A percentile compares a stretch with the other conserved stretches of the same genome.
Conservation (phyloP, 2,329 filamentous ascomycete species). For the Sporothrix euskadiensis region DNA sequence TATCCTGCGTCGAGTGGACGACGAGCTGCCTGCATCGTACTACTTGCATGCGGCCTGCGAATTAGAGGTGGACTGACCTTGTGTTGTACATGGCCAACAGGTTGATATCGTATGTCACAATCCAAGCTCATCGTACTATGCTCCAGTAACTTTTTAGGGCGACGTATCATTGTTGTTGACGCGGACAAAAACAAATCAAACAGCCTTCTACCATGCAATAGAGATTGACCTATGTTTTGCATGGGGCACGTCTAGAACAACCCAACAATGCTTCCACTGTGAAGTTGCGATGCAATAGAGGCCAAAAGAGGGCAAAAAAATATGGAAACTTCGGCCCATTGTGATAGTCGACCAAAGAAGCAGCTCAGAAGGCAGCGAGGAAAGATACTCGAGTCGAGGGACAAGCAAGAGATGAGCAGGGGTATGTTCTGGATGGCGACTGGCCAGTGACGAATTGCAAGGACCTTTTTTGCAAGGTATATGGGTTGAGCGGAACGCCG, state of each 20-base stretch:
- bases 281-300: background rate
- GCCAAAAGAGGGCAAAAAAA: background rate
- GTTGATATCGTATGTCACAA: background rate
- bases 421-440: background rate
- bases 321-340: background rate
- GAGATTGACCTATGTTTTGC: background rate
- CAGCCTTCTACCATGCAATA: background rate
- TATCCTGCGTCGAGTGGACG: background rate
- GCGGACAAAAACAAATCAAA: background rate
- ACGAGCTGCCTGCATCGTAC: background rate
- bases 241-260: slow-evolving; percentile 5
- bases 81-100: background rate
- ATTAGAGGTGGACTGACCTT: background rate
- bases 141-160: background rate
- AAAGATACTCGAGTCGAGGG: background rate
- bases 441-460: slow-evolving; percentile 3
- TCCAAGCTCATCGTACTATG: background rate
- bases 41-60: background rate
- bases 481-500: background rate
- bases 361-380: slow-evolving; percentile 1
- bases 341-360: background rate
- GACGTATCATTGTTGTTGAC: background rate
- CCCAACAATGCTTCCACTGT: background rate
- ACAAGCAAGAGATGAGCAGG: slow-evolving; percentile 10
- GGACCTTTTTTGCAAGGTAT: background rate